Evolutionary conservation across 208 protist genomes (phyloP).

Genomic region (Leishmania tropica): DNA sequence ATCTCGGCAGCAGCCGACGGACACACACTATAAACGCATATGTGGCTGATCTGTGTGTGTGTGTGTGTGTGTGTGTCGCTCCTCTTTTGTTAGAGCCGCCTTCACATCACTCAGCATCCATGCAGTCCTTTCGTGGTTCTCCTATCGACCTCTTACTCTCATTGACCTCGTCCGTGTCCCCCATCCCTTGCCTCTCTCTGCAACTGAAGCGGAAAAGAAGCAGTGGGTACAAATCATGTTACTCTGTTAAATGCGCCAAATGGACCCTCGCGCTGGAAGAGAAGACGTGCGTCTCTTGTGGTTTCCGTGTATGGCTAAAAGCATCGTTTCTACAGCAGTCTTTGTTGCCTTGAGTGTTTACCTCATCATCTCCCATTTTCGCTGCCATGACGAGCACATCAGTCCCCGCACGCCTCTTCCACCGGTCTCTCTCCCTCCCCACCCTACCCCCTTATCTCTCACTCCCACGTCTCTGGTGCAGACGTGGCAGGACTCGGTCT

Average conservation of each 20-base stretch:
- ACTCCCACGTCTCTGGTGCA: no score
- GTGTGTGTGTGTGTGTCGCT: not conserved
- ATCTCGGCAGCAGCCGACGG: not conserved
- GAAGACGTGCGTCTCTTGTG: not conserved
- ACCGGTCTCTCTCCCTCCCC: not conserved
- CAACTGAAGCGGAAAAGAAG: not conserved
- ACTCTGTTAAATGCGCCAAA: not conserved
- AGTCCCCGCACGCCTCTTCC: not conserved
- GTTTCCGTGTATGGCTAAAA: not conserved
- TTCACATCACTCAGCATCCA: not conserved
- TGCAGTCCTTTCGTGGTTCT: not conserved
- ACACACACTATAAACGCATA: not conserved
- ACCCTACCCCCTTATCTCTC: not conserved
- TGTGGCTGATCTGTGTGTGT: not conserved
- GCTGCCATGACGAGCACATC: not conserved
- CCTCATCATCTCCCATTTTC: not conserved
- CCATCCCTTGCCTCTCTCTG: not conserved
- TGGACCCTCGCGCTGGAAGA: not conserved
- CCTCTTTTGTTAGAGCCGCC: not conserved
- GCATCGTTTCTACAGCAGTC: not conserved
- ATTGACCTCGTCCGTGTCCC: not conserved
- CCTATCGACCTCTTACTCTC: not conserved
- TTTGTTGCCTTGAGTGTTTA: not conserved
- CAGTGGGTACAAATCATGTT: not conserved
- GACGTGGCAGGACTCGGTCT: no score